Evolutionary conservation across 2,329 filamentous ascomycete genomes (phyloP), one percentile per base, ranked within the genome.

Genomic region (Mollisia scopiformis): DNA sequence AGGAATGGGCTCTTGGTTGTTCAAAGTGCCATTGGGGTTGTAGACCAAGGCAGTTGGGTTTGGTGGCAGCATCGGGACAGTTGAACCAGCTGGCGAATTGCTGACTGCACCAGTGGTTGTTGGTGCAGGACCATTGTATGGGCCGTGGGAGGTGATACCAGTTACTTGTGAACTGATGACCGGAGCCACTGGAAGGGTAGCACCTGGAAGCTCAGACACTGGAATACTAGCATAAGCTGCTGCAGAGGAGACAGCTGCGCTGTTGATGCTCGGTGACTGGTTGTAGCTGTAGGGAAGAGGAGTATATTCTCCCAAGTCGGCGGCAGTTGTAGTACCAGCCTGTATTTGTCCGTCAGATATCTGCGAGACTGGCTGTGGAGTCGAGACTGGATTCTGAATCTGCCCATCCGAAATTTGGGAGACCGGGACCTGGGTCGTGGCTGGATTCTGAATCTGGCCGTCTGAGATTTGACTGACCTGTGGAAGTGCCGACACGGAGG

Each of bases 21-120:
- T 84, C 1, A 93, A 84, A 58, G 82, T 72, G 13, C 92, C 92
- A 67, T 93, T 83, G 7, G 86, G 84, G 10, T 88, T 88, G 72
- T 95, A 95, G 51, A 84, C 84, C 37, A 86, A 88, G 3, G 87
- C 88, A 7, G 83, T 85, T 0, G 87, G 81, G 7, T 84, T 85
- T 0, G 87, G 81, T 11, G 87, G 85, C 0, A 83, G 72, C 1
- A 82, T 77, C 0, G 83, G 75, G 53, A 94, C 82, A 1, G 83
- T 83, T 0, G 84, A 74, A 0, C 84, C 86, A 0, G 88, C 64
- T 0, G 86, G 80, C 0, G 76, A 78, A 2, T 83, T 88, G 7
- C 81, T 83, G 2, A 90, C 74, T 23, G 90, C 91, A 3, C 91
- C 91, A 0, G 86, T 92, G 0, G 86, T 92, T 0, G 85, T 90